Conservation (phyloP, 495 filamentous ascomycete species). For the Cairneyella variabilis region DNA sequence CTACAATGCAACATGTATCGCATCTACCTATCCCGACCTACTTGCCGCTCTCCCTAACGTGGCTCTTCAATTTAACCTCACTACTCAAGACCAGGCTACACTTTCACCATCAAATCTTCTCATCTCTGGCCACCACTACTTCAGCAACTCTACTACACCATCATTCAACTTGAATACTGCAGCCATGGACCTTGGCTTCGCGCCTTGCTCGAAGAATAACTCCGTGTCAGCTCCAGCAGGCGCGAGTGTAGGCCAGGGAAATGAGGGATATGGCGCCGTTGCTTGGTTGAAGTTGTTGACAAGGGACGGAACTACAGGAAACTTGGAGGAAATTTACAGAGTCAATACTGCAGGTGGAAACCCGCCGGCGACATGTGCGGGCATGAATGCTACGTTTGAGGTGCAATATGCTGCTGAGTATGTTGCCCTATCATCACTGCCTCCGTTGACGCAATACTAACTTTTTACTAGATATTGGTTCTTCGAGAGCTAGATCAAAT, state of each 20-base stretch:
- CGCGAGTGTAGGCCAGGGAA: slow-evolving; percentile 46
- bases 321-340: slow-evolving; percentile 75
- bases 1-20: slow-evolving; percentile 82
- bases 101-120: slow-evolving; percentile 52
- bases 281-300: slow-evolving; percentile 64
- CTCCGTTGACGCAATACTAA: slow-evolving; percentile 1
- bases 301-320: slow-evolving; percentile 48
- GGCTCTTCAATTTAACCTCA: slow-evolving; percentile 51
- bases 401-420: slow-evolving; percentile 85
- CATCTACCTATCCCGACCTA: slow-evolving; percentile 60
- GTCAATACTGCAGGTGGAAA: slow-evolving; percentile 79
- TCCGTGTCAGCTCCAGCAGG: slow-evolving; percentile 52
- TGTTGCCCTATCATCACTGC: slow-evolving; percentile 28
- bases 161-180: slow-evolving; percentile 70
- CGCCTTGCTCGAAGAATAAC: slow-evolving; percentile 54
- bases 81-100: slow-evolving; percentile 20
- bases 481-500: slow-evolving; percentile 4
- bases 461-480: slow-evolving; percentile 20
- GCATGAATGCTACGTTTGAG: slow-evolving; percentile 55
- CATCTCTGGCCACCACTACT: slow-evolving; percentile 75
- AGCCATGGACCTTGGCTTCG: slow-evolving; percentile 53
- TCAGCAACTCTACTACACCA: slow-evolving; percentile 63
- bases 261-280: slow-evolving; percentile 60
- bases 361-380: slow-evolving; percentile 71
- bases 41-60: slow-evolving; percentile 50